Base-by-base conservation (phyloP, 805 yeast species). In the Saturnispora silvae region DNA sequence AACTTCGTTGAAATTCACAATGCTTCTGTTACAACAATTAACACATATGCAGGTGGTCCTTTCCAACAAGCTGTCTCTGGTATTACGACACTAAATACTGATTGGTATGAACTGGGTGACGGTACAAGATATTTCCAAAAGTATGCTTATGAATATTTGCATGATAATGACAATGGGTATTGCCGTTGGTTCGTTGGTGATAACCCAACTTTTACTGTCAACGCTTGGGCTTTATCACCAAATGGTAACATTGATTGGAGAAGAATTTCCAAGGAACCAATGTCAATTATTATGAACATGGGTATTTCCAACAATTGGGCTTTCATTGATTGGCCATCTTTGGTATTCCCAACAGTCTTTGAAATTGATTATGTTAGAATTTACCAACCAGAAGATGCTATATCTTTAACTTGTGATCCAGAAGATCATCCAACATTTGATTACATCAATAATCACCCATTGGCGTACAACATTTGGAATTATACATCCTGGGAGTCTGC, bases 251-350 rank as follows among this genome's bases (percentile, higher is more conserved):
- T 89, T 46, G 92, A 75, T 28, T 75, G 81, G 80, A 75, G 97
- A 59, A 60, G 72, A 45, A 71, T 89, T 20, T 68, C 92, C 17
- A 79, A 81, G 55, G 98, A 89, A 54, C 97, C 97, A 45, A 86
- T 89, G 96, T 70, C 94, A 2, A 70, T 89, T 43, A 61, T 89
- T 46, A 52, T 89, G 67, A 89, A 89, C 57, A 61, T 89, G 61
- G 98, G 95, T 67, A 63, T 89, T 37, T 87, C 96, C 13, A 81
- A 78, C 51, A 81, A 76, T 42, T 89, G 97, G 97, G 83, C 92
- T 6, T 84, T 82, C 57, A 89, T 89, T 44, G 89, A 86, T 61
- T 89, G 96, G 96, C 74, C 76, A 31, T 64, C 76, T 4, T 64
- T 86, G 41, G 60, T 61, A 32, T 89, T 89, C 72, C 98, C 98